Conservation (phyloP, 1,284 basidiomycete species). For the Apiotrichum akiyoshidainum region DNA sequence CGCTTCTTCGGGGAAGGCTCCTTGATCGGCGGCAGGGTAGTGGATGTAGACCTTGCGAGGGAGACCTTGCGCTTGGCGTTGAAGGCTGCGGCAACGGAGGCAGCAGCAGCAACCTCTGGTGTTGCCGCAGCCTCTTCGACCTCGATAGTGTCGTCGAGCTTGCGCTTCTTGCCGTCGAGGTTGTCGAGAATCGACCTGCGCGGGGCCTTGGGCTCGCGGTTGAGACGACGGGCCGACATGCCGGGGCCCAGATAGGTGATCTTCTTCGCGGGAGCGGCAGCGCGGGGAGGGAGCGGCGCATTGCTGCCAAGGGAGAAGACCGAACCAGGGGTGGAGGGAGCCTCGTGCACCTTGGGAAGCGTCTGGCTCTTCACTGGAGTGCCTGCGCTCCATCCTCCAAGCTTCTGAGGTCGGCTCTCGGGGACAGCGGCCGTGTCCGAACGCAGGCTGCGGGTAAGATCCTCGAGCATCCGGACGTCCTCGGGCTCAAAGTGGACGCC, state of each 20-base stretch:
- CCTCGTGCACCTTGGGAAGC: background rate
- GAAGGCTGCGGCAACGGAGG: conserved; percentile 10
- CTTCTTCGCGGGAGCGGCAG: conserved; percentile 4
- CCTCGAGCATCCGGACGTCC: conserved; percentile 36
- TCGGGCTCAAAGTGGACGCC: conserved; percentile 28
- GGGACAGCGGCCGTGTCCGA: conserved; percentile 18
- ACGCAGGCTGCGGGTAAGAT: conserved; percentile 29
- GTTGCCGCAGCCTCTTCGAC: conserved; percentile 3
- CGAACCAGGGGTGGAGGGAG: conserved; percentile 1
- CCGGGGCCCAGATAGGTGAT: conserved; percentile 41
- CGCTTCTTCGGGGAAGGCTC: conserved; percentile 19
- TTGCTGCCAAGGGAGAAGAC: conserved; percentile 18
- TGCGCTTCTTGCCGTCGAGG: conserved; percentile 25
- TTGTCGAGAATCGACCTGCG: conserved; percentile 26
- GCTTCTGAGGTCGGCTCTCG: background rate
- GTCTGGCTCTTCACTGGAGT: background rate
- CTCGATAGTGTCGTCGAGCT: conserved; percentile 14
- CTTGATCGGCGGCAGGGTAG: conserved; percentile 12
- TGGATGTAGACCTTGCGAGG: conserved; percentile 10
- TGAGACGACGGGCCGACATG: conserved; percentile 37
- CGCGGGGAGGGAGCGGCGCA: background rate
- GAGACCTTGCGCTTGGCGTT: conserved; percentile 9
- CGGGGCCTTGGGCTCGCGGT: conserved; percentile 11
- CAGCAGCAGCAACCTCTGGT: conserved; percentile 6
- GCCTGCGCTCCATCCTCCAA: conserved; percentile 28